These are phyloP conservation scores for Plantago ovata DNA, from an alignment of 257 asterid species.

Conservation along the genomic window DNA sequence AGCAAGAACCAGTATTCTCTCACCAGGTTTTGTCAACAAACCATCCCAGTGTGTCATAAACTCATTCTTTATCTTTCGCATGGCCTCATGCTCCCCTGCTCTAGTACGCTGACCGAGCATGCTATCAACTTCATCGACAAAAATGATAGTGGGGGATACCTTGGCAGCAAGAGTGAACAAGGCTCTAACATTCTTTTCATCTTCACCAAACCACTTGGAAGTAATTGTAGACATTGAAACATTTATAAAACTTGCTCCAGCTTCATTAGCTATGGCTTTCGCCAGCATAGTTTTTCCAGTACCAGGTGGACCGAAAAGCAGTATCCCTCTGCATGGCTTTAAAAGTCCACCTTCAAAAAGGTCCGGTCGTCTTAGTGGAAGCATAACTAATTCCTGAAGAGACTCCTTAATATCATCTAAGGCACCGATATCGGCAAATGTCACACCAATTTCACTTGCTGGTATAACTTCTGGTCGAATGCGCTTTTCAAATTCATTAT, in stretches of 20 bases:
- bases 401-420: conserved; percentile 77
- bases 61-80: conserved; percentile 86
- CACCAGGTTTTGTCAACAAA: conserved; percentile 62
- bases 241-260: conserved; percentile 86
- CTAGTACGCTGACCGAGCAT: conserved; percentile 81
- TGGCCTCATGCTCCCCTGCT: conserved; percentile 88
- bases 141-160: conserved; percentile 86
- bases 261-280: conserved; percentile 86
- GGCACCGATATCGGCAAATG: conserved; percentile 85
- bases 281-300: conserved; percentile 93
- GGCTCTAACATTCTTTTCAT: conserved; percentile 84
- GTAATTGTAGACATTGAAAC: conserved; percentile 80
- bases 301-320: conserved; percentile 91
- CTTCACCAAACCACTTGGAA: conserved; percentile 95
- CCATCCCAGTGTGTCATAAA: conserved; percentile 97
- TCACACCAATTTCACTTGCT: conserved; percentile 65
- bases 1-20: conserved; percentile 80
- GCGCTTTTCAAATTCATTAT: conserved; percentile 84
- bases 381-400: conserved; percentile 84
- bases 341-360: conserved; percentile 83
- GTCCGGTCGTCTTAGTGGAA: conserved; percentile 78
- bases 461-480: conserved; percentile 88
- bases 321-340: conserved; percentile 84
- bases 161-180: conserved; percentile 80
- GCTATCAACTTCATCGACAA: conserved; percentile 92